Evolutionary conservation across 2,329 filamentous ascomycete species (phyloP), one percentile per base, ranked within the genome.

Genomic region (Aspergillus vadensis): DNA sequence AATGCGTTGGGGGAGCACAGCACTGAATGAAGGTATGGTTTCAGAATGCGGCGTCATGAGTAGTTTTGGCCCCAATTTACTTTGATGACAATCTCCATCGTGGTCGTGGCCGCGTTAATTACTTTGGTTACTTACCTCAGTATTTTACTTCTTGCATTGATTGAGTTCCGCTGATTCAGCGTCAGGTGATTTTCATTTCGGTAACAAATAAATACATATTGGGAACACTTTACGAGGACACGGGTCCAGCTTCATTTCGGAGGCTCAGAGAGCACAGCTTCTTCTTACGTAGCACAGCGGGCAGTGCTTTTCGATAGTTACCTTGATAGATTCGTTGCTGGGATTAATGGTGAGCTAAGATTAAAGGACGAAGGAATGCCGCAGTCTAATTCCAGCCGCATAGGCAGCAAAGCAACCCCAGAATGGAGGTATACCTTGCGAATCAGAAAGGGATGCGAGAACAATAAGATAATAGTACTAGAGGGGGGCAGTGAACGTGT

Each of bases 281-380:
- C 9, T 19, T 17, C 39, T 43, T 43, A 43, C 39, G 39, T 19
- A 21, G 19, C 39, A 17, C 39, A 43, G 8, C 23, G 21, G 21
- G 44, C 44, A 49, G 52, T 55, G 23, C 30, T 44, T 44, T 27
- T 55, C 38, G 9, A 27, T 44, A 44, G 41, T 44, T 15, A 36
- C 2, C 15, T 5, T 43, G 38, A n/a, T 39, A 23, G 10, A 41
- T 36, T 36, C 32, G 32, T 36, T 36, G 32, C 32, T 36, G 32
- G 32, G 32, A 36, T 36, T 5, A 14, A 15, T 36, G 32, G 32
- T n/a, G 23, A 7, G 15, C 23, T 47, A 21, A 55, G 43, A 55
- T 47, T 55, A 47, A 55, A 55, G 53, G 53, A 38, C n/a, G 52
- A 55, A 43, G 52, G 39, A 55, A 55, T 55, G 38, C 38, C 27